These are phyloP conservation scores for Nemania bipapillata DNA, from an alignment of 2,329 filamentous ascomycete genomes.

Conservation along the genomic window DNA sequence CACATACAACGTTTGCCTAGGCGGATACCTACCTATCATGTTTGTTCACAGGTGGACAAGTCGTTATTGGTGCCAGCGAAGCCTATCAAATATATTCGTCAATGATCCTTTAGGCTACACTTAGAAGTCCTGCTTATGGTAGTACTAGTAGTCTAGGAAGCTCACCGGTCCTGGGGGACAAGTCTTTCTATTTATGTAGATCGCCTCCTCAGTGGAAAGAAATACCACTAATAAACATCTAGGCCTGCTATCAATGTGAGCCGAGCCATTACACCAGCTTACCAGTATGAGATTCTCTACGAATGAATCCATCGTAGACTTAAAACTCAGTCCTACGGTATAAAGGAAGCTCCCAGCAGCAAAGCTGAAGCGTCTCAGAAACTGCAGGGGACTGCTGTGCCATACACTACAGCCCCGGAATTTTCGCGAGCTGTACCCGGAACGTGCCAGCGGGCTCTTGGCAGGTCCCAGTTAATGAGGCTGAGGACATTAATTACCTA, in stretches of 20 bases:
- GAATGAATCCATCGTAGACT: no score
- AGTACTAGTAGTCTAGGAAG: not conserved
- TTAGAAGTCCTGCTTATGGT: not conserved
- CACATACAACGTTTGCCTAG: no score
- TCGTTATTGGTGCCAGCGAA: not conserved
- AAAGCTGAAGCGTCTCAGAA: constrained; percentile 2
- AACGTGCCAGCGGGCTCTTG: not conserved
- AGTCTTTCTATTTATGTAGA: not conserved
- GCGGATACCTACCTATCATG: no score
- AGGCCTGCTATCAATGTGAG: no score
- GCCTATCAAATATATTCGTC: not conserved
- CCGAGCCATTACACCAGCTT: no score
- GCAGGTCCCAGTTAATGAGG: constrained; percentile 10
- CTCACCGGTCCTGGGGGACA: not conserved
- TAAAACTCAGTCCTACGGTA: no score
- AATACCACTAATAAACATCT: no score
- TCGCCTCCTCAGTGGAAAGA: no score
- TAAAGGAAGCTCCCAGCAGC: not conserved
- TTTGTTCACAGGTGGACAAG: not conserved
- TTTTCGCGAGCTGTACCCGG: not conserved
- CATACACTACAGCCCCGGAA: not conserved
- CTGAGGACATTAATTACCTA: not conserved
- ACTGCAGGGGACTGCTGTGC: not conserved
- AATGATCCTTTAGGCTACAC: not conserved
- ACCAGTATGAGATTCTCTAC: no score